Percentiles rank a stretch among this genome's conserved stretches.
Conservation (phyloP, 306 rosid species). For the Pterocarpus macrocarpus region DNA sequence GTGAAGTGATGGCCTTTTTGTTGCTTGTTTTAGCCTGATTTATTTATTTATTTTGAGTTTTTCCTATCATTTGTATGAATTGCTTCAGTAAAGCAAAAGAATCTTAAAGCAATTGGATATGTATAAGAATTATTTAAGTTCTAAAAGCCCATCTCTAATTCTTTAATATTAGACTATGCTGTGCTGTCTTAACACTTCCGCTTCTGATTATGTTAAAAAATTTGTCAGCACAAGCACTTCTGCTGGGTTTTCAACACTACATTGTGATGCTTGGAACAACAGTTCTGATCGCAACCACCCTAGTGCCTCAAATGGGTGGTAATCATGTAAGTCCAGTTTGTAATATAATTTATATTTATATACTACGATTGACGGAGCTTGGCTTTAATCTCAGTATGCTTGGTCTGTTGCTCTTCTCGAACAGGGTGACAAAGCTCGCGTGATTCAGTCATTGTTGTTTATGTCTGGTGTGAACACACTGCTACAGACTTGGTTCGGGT, state of each 20-base stretch:
- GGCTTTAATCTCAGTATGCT: background rate
- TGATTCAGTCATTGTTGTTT: slow-evolving; percentile 83
- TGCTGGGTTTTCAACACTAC: slow-evolving; percentile 93
- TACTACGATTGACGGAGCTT: background rate
- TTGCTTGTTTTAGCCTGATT: no score
- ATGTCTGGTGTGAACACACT: slow-evolving; percentile 89
- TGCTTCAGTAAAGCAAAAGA: no score
- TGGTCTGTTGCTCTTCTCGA: slow-evolving; percentile 26
- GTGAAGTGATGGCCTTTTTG: no score
- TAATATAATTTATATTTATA: background rate
- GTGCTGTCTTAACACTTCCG: background rate
- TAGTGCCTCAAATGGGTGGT: slow-evolving; percentile 96
- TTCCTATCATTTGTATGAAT: slow-evolving; percentile 35
- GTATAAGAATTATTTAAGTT: background rate
- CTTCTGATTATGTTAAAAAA: slow-evolving; percentile 2
- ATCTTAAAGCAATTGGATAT: background rate
- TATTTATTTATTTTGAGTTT: slow-evolving; percentile 18
- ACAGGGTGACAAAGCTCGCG: slow-evolving; percentile 93
- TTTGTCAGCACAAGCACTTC: slow-evolving; percentile 71
- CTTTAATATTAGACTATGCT: background rate
- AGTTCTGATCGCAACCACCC: slow-evolving; percentile 71
- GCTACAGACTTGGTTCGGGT: slow-evolving; percentile 78
- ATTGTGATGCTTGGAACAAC: slow-evolving; percentile 96
- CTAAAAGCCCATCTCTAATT: slow-evolving; percentile 8
- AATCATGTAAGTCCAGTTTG: slow-evolving; percentile 63